These are phyloP conservation scores for Cladosporium cucumerinum DNA, from an alignment of 2,329 filamentous ascomycete species.

Conservation along the genomic window DNA sequence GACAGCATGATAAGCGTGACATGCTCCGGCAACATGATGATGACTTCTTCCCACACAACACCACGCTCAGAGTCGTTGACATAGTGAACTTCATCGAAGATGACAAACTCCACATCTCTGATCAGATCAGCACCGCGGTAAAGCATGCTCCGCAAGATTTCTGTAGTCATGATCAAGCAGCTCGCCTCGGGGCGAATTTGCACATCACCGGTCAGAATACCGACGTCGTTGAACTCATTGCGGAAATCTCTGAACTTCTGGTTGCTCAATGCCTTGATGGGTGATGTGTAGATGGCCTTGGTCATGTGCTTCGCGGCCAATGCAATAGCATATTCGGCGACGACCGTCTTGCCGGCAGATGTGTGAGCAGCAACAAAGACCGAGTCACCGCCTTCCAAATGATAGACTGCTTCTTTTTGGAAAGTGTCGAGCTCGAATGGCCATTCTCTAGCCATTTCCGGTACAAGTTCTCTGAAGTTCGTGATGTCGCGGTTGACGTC, in stretches of 20 bases:
- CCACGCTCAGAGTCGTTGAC: constrained; percentile 94
- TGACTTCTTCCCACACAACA: constrained; percentile 99
- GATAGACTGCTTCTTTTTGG: constrained; percentile 97
- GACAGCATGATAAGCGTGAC: constrained; percentile 93
- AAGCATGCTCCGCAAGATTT: constrained; percentile 96
- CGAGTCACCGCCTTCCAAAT: constrained; percentile 92
- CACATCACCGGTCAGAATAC: constrained; percentile 94
- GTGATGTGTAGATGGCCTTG: constrained; percentile 97
- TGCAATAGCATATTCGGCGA: constrained; percentile 96
- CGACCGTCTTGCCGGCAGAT: constrained; percentile 95
- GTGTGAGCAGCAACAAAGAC: constrained; percentile 98
- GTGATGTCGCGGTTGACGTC: constrained; percentile 88
- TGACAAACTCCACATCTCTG: constrained; percentile 95
- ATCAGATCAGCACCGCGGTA: constrained; percentile 95
- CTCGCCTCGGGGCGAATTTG: constrained; percentile 97
- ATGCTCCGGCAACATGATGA: constrained; percentile 98
- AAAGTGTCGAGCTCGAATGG: constrained; percentile 97
- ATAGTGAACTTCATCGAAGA: constrained; percentile 98
- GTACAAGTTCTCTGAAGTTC: constrained; percentile 92
- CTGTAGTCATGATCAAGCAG: constrained; percentile 98
- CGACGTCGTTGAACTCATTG: constrained; percentile 86
- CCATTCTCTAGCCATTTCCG: constrained; percentile 94
- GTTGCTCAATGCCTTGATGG: constrained; percentile 97
- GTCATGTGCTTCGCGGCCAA: constrained; percentile 98
- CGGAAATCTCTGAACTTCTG: constrained; percentile 98